Evolutionary conservation across 495 filamentous ascomycete genomes (phyloP), one percentile per base, ranked within the genome.

Genomic region (Peziza echinospora): DNA sequence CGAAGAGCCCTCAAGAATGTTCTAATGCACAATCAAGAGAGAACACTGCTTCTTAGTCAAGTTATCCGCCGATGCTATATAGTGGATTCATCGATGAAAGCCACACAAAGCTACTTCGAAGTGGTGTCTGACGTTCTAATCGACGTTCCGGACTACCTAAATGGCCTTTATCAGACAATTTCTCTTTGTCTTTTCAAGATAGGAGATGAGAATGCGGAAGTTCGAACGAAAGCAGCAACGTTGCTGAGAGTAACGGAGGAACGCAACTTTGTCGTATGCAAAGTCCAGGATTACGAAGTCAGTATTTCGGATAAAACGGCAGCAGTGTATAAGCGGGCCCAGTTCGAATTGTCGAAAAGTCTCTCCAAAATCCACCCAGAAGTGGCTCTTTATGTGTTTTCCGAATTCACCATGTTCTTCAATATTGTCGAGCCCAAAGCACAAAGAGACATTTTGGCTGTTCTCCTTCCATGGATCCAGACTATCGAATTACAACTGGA

Each of bases 261-360:
- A 47, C 74, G 82, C 13, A 80, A 84, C 52, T 76, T 80, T 56
- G 80, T 79, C 53, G 84, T 70, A 53, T 93, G 86, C 5, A 83
- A 86, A 53, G 74, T 96, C 25, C 85, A 93, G 56, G 91, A 96
- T 60, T 91, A 93, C 43, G 91, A 97, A 54, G 93, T 97, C 53
- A 93, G 87, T 59, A 86, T 97, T 40, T 86, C 89, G 1, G 91
- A 97, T 63, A 93, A 93, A 64, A 97, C 89, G 0, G 93, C 87
- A 48, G 89, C 89, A 1, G 87, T 97, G 2, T 96, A 94, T 62
- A 96, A 94, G 62, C 71, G 86, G 16, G 89, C 89, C 3, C 91
- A 96, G 53, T 96, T 94, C 51, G 89, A 96, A 54, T 86, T 86
- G 7, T 96, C 91, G 0, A 84, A 85, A 52, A 65, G 83, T 41